Conservation (phyloP, 106 monocot species). For the Iris macrosiphon region DNA sequence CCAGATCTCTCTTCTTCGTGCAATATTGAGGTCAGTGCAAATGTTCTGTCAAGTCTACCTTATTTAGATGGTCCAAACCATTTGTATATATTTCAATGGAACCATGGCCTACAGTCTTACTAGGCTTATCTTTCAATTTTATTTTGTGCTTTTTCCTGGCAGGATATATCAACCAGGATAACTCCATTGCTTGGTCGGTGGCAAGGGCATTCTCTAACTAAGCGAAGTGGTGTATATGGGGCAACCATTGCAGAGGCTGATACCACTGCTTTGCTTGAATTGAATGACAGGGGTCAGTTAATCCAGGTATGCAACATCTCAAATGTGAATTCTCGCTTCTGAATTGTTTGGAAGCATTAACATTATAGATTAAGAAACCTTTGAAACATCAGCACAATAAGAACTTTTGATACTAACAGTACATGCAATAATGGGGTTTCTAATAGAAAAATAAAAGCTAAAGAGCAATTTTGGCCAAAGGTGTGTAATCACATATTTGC, state of each 20-base stretch:
- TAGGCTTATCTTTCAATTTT: too few relatives aligned
- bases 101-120: too few relatives aligned
- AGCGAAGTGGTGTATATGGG: slow-evolving; percentile 89
- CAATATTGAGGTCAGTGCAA: slow-evolving; percentile 26
- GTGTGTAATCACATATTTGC: too few relatives aligned
- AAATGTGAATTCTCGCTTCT: background rate
- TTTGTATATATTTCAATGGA: too few relatives aligned
- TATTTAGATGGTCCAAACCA: too few relatives aligned
- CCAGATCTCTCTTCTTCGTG: slow-evolving; percentile 15
- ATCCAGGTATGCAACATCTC: slow-evolving; percentile 48
- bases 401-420: too few relatives aligned
- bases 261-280: slow-evolving; percentile 53
- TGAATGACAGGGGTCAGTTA: slow-evolving; percentile 48
- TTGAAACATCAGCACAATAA: background rate
- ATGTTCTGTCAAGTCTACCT: too few relatives aligned
- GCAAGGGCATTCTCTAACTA: slow-evolving; percentile 86
- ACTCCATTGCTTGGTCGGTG: slow-evolving; percentile 65
- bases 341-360: background rate
- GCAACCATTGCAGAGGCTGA: slow-evolving; percentile 76
- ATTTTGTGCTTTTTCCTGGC: too few relatives aligned
- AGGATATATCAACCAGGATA: slow-evolving; percentile 41
- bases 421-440: too few relatives aligned
- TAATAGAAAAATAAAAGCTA: too few relatives aligned
- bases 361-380: background rate
- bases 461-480: too few relatives aligned